Evolutionary conservation across 176 grass and related monocot genomes (phyloP).

Genomic region (Hyparrhenia diplandra): DNA sequence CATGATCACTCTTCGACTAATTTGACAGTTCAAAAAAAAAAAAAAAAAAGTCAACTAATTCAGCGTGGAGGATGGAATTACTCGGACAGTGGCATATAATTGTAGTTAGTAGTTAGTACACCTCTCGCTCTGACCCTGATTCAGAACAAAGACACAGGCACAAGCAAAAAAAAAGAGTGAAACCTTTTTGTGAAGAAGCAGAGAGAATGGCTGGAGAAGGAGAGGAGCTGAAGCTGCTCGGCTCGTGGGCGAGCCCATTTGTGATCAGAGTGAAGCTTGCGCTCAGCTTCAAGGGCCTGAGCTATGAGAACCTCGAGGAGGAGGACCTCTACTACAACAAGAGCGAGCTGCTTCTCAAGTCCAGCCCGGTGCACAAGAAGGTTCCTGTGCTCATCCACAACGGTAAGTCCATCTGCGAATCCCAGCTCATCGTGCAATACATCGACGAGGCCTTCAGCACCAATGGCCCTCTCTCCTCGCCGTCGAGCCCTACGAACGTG

Average conservation of each 20-base stretch:
- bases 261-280: conserved; percentile 26
- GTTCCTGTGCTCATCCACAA: conserved; percentile 53
- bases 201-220: neutral
- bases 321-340: conserved; percentile 22
- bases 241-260: neutral
- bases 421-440: conserved; percentile 45
- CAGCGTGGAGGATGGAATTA: neutral
- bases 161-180: neutral
- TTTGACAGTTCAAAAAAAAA: too few relatives aligned
- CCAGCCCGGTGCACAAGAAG: conserved; percentile 52
- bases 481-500: conserved; percentile 35
- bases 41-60: neutral
- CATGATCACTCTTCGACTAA: neutral
- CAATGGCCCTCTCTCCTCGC: neutral
- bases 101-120: too few relatives aligned
- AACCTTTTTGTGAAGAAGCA: neutral
- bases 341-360: conserved; percentile 47
- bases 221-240: neutral
- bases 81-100: neutral
- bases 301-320: conserved; percentile 8
- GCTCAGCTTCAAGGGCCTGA: conserved; percentile 24
- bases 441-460: conserved; percentile 34
- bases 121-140: neutral
- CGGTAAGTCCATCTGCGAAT: conserved; percentile 30
- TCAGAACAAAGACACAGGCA: neutral